These are phyloP conservation scores for Colletotrichum endophyticum DNA, from an alignment of 2,329 filamentous ascomycete species.

Conservation along the genomic window DNA sequence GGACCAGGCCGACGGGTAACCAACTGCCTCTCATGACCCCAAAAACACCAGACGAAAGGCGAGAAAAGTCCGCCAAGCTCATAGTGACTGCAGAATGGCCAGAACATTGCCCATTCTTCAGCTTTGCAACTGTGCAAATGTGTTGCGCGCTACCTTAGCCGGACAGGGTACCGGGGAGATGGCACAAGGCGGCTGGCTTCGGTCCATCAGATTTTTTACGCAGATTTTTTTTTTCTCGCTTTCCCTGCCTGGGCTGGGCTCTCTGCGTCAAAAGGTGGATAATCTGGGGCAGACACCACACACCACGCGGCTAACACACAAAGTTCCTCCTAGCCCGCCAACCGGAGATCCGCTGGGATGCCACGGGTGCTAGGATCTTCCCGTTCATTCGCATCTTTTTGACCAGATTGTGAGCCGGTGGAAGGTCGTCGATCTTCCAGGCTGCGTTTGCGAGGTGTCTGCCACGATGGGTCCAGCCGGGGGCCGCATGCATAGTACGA, in stretches of 20 bases:
- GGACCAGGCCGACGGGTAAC: background rate
- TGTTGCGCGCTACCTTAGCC: background rate
- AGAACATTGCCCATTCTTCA: background rate
- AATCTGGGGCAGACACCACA: conserved; percentile 12
- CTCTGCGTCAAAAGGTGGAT: conserved; percentile 2
- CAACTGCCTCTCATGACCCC: background rate
- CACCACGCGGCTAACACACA: conserved; percentile 3
- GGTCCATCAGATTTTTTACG: background rate
- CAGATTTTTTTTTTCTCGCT: background rate
- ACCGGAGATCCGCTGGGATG: conserved; percentile 9
- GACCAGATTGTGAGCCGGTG: background rate
- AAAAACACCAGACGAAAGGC: background rate
- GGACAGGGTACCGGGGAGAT: background rate
- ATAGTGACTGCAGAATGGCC: background rate
- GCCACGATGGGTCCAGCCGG: background rate
- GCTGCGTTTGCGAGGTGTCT: background rate
- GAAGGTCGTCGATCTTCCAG: background rate
- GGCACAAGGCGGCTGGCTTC: conserved; percentile 15
- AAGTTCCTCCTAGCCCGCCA: background rate
- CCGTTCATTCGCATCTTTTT: background rate
- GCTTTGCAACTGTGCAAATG: background rate
- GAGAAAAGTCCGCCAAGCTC: background rate
- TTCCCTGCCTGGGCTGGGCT: background rate
- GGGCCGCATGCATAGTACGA: background rate
- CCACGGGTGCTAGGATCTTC: conserved; percentile 11